Percentiles rank a stretch among this genome's conserved stretches.
Evolutionary conservation across 2,329 filamentous ascomycete genomes (phyloP).

Genomic region (Clarireedia paspali): DNA sequence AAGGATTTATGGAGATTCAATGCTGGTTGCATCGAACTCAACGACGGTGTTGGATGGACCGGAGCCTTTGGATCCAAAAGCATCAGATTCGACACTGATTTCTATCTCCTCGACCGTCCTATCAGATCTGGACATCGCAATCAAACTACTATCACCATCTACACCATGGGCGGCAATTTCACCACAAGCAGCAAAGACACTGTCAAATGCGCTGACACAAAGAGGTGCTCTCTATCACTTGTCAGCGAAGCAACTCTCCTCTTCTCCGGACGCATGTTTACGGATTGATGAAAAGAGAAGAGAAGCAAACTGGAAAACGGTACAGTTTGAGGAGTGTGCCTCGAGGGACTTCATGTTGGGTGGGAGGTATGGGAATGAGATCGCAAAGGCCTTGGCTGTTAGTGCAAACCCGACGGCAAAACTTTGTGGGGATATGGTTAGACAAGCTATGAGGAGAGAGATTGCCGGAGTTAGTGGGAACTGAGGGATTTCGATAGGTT

Average conservation of each 20-base stretch:
- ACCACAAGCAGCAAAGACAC: slow-evolving; percentile 53
- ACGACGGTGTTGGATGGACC: background rate
- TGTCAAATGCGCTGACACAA: slow-evolving; percentile 66
- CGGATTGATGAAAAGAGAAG: slow-evolving; percentile 4
- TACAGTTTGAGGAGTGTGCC: slow-evolving; percentile 55
- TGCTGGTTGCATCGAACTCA: background rate
- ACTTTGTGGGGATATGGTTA: slow-evolving; percentile 61
- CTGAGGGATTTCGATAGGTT: background rate
- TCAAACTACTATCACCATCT: slow-evolving; percentile 49
- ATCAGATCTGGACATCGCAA: slow-evolving; percentile 48
- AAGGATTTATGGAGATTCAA: slow-evolving; percentile 50
- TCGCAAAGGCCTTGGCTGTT: slow-evolving; percentile 57
- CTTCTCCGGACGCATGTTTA: slow-evolving; percentile 15
- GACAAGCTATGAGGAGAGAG: slow-evolving; percentile 62
- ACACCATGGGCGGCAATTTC: slow-evolving; percentile 48
- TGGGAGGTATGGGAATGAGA: slow-evolving; percentile 56
- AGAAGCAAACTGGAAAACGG: slow-evolving; percentile 25
- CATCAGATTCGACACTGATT: slow-evolving; percentile 36
- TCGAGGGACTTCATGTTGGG: slow-evolving; percentile 57
- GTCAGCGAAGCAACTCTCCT: slow-evolving; percentile 37
- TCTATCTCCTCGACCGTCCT: slow-evolving; percentile 37
- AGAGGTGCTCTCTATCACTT: slow-evolving; percentile 56
- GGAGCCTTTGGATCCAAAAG: slow-evolving; percentile 26
- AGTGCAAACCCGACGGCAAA: slow-evolving; percentile 62
- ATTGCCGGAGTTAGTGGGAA: slow-evolving; percentile 33